phyloP scores from a whole-genome alignment of 202 grass and related monocot genomes.

The Cymbopogon flexuosus region DNA sequence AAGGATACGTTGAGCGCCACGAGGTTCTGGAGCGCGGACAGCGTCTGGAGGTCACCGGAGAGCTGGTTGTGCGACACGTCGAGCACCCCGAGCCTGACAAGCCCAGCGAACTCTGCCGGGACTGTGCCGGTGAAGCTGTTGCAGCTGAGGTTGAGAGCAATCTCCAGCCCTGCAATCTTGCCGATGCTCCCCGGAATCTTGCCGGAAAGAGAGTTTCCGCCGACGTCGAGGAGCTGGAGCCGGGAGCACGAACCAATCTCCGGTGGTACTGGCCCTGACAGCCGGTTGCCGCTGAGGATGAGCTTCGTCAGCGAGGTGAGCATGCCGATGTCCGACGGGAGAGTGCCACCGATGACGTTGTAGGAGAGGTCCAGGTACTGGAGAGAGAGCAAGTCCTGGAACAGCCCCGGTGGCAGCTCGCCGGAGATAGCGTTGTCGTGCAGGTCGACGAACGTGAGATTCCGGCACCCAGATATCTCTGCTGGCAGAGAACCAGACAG shows the following conservation, averaged over 20 bases:
- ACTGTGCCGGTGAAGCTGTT: slow-evolving; percentile 62
- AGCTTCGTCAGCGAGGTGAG: slow-evolving; percentile 81
- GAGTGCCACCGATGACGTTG: slow-evolving; percentile 43
- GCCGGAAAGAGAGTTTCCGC: slow-evolving; percentile 55
- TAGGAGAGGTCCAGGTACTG: slow-evolving; percentile 81
- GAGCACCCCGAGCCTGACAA: slow-evolving; percentile 60
- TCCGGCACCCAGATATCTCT: slow-evolving; percentile 47
- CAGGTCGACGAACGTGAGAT: slow-evolving; percentile 77
- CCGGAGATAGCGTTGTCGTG: slow-evolving; percentile 63
- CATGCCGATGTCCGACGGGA: slow-evolving; percentile 46
- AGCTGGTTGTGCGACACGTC: slow-evolving; percentile 76
- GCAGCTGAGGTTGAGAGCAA: slow-evolving; percentile 74
- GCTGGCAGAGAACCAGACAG: slow-evolving; percentile 45
- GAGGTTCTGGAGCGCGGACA: slow-evolving; percentile 71
- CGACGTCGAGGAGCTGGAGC: slow-evolving; percentile 75
- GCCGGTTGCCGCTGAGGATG: slow-evolving; percentile 48
- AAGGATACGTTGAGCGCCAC: slow-evolving; percentile 76
- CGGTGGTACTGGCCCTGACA: slow-evolving; percentile 45
- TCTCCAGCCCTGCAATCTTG: slow-evolving; percentile 66
- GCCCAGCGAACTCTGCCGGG: slow-evolving; percentile 49
- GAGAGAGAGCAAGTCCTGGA: slow-evolving; percentile 49
- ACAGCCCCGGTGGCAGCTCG: slow-evolving; percentile 43
- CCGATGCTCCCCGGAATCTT: slow-evolving; percentile 55
- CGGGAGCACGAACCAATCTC: slow-evolving; percentile 69
- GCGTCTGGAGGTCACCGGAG: slow-evolving; percentile 50